phyloP scores from a whole-genome alignment of 2,329 filamentous ascomycete species.

The Aspergillus phoenicis region DNA sequence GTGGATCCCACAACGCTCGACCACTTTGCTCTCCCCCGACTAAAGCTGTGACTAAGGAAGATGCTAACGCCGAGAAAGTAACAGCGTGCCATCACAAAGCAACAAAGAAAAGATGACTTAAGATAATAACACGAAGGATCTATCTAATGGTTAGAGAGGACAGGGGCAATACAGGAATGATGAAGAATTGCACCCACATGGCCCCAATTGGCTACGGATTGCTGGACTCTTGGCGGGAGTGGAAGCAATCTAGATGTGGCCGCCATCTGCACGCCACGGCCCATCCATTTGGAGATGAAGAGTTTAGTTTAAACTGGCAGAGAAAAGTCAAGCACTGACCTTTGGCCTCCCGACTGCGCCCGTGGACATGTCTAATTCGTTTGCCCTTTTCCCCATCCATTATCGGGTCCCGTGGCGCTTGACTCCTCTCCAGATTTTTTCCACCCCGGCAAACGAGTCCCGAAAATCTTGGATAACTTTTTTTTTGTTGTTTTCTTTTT shows the following conservation, averaged over 20 bases:
- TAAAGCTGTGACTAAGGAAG: too few species aligned
- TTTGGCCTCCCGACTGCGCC: constrained; percentile 28
- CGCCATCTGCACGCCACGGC: constrained; percentile 16
- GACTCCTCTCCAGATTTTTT: neutral
- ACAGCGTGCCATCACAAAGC: too few species aligned
- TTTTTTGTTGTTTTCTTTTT: too few species aligned
- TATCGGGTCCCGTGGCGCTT: constrained; percentile 5
- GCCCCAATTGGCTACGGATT: neutral
- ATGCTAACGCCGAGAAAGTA: too few species aligned
- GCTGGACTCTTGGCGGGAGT: neutral
- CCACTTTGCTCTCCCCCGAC: neutral
- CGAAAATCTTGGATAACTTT: neutral
- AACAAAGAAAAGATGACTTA: too few species aligned
- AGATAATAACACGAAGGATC: too few species aligned
- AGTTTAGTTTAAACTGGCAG: constrained; percentile 1
- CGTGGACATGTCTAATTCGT: constrained; percentile 34
- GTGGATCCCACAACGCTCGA: constrained; percentile 3
- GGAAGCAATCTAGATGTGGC: constrained; percentile 28
- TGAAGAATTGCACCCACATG: constrained; percentile 8
- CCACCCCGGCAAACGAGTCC: neutral
- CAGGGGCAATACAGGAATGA: neutral
- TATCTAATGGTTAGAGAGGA: neutral
- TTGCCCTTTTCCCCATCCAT: constrained; percentile 1
- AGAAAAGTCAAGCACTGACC: constrained; percentile 15
- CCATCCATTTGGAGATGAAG: neutral